Evolutionary conservation across 2,329 filamentous ascomycete species (phyloP).

Genomic region (Microsporum ferrugineum): DNA sequence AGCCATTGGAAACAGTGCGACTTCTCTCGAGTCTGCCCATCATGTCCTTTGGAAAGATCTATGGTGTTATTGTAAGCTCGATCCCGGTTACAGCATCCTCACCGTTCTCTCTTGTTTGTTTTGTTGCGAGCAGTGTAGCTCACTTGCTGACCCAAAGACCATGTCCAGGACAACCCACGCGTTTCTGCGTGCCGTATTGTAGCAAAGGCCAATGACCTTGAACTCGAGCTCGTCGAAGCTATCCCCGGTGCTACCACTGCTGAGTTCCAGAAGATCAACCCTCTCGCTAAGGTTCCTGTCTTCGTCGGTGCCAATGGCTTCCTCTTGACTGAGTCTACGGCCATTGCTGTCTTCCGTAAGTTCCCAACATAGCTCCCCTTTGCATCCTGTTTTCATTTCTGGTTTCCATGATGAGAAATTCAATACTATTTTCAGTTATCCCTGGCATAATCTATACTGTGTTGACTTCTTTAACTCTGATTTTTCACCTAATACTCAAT

Average conservation of each 20-base stretch:
- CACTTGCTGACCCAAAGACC: slow-evolving; percentile 5
- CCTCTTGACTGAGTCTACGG: slow-evolving; percentile 76
- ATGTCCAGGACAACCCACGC: slow-evolving; percentile 68
- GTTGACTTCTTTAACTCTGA: slow-evolving; percentile 73
- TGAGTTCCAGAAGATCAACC: slow-evolving; percentile 78
- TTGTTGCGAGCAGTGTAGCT: neutral
- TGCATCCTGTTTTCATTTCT: slow-evolving; percentile 13
- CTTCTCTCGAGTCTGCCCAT: slow-evolving; percentile 35
- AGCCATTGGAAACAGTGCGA: slow-evolving; percentile 7
- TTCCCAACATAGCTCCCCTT: slow-evolving; percentile 26
- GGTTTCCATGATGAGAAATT: slow-evolving; percentile 58
- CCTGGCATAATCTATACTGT: slow-evolving; percentile 78
- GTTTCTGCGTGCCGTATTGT: slow-evolving; percentile 79
- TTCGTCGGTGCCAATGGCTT: slow-evolving; percentile 91
- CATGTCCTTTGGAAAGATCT: slow-evolving; percentile 97
- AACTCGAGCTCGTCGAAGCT: slow-evolving; percentile 72
- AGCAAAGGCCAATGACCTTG: slow-evolving; percentile 94
- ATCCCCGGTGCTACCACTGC: slow-evolving; percentile 51
- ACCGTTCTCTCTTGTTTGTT: neutral
- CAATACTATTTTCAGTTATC: slow-evolving; percentile 76
- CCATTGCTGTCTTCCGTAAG: slow-evolving; percentile 96
- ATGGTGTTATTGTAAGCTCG: slow-evolving; percentile 62
- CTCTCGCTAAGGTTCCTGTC: slow-evolving; percentile 81
- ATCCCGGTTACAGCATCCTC: slow-evolving; percentile 1
- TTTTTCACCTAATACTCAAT: slow-evolving; percentile 39